Base-by-base conservation (phyloP, 495 filamentous ascomycete species). In the Hapsidospora chrysogenum region DNA sequence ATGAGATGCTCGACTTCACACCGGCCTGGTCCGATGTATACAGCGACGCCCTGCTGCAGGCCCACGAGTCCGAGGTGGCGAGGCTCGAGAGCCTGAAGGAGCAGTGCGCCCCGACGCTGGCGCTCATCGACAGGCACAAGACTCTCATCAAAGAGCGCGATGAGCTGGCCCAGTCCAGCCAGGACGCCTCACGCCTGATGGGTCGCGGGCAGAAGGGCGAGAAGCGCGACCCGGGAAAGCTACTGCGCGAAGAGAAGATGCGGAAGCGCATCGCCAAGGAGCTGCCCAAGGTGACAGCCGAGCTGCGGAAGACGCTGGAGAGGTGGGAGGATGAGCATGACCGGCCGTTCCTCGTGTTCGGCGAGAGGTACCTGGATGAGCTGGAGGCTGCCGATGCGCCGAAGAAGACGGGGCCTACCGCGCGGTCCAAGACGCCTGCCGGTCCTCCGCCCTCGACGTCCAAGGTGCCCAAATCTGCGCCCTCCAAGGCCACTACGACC, bases 211-310 rank as follows among this genome's bases (percentile, higher is more conserved):
- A 77, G 37, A 93, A 87, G 57, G 80, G 85, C 33, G 85, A 94
- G 53, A 76, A 73, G 47, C 79, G 89, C 45, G 89, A 99, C 53
- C 89, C 89, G 0, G 85, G 83, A 18, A 84, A 92, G 53, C 64
- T 99, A n/a, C 61, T 99, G 19, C 70, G 89, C 17, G 89, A 99
- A 50, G 89, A 99, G 60, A 96, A 94, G 66, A 89, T 94, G 83
- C 72, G 89, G 27, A 99, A 96, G 68, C 65, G 85, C 17, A 92
- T 96, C 39, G 66, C 84, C 11, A 95, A 95, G 56, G 89, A 99
- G 43, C 64, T 99, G 29, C 89, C 89, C 4, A 96, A 89, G 54
- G 64, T 99, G 11, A 80, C 85, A 35, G 64, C 65, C 0, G 85
- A 96, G 8, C 61, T 99, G 28, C 74, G 69, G 41, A 92, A 77